Evolutionary conservation across 2,329 filamentous ascomycete genomes (phyloP), one percentile per base, ranked within the genome.

Genomic region (Tolypocladium guangdongense): DNA sequence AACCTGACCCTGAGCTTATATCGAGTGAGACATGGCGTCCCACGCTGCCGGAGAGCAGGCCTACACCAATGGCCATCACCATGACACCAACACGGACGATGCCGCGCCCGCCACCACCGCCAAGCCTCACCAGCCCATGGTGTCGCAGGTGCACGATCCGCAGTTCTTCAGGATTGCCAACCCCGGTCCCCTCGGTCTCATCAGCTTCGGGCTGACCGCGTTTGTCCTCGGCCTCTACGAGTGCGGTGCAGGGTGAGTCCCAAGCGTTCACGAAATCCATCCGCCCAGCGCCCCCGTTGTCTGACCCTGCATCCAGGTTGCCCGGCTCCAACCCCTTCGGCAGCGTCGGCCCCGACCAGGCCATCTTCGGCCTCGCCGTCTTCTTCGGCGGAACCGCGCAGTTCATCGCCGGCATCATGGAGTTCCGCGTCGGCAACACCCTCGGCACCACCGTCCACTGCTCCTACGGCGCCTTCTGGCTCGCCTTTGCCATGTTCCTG

Each of bases 341-440:
- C 36, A 56, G 43, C 18, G 63, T 70, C 27, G 68, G 68, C 4
- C 68, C 68, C 43, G 61, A 68, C 49, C 67, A 70, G 49, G 67
- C 64, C 49, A 63, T 70, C 53, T 69, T 70, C 35, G 68, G 68
- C 7, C 53, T 70, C 30, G 67, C 66, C 30, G 61, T 70, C 51
- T 70, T 69, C 52, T 86, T 86, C 65, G 84, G 84, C 65, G 84
- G 84, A 54, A 71, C 85, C 8, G 77, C 86, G n/a, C 84, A 87
- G 66, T 70, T 87, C 63, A 70, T 86, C 51, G 82, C 83, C 48
- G 84, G 84, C 62, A 85, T 87, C 30, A 71, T 74, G 66, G 66
- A 74, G 58, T 74, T 74, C 55, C 65, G 66, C 14, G 71, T 80
- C 11, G 80, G 80, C n/a, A 83, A 83, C 68, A 82, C 79, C 12